phyloP scores from a whole-genome alignment of 345 rosid species.

The Eucalyptus tenuipes region DNA sequence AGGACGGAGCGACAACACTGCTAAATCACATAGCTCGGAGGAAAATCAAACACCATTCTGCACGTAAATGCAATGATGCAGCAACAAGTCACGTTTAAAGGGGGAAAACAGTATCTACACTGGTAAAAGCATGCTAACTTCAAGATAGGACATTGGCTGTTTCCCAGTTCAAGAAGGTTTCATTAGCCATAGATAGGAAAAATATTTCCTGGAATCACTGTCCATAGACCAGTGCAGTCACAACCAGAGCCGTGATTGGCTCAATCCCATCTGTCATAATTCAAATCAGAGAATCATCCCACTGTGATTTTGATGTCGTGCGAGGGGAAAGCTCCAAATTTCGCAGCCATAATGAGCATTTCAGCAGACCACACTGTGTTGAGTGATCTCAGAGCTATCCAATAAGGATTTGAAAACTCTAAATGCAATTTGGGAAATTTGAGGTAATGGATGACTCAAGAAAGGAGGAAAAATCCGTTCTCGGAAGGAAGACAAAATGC shows the following conservation, averaged over 20 bases:
- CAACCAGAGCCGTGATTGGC: neutral
- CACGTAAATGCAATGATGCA: no score
- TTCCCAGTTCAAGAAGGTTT: neutral
- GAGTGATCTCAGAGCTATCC: neutral
- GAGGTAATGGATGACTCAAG: neutral
- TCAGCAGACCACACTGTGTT: neutral
- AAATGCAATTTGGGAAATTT: neutral
- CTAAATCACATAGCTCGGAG: no score
- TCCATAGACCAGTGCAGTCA: neutral
- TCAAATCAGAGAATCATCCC: neutral
- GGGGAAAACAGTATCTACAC: no score
- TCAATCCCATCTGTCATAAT: neutral
- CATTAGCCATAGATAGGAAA: neutral
- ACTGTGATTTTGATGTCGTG: neutral
- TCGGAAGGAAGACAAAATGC: neutral
- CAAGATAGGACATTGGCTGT: neutral
- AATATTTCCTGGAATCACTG: neutral
- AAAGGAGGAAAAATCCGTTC: neutral
- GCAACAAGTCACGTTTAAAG: no score
- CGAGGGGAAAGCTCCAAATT: neutral
- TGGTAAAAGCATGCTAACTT: no score
- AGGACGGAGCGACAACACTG: no score
- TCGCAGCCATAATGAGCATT: neutral
- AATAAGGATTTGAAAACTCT: neutral
- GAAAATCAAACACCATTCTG: no score